Evolutionary conservation across 129 eudicot genomes (phyloP).

Genomic region (Mikania micrantha): DNA sequence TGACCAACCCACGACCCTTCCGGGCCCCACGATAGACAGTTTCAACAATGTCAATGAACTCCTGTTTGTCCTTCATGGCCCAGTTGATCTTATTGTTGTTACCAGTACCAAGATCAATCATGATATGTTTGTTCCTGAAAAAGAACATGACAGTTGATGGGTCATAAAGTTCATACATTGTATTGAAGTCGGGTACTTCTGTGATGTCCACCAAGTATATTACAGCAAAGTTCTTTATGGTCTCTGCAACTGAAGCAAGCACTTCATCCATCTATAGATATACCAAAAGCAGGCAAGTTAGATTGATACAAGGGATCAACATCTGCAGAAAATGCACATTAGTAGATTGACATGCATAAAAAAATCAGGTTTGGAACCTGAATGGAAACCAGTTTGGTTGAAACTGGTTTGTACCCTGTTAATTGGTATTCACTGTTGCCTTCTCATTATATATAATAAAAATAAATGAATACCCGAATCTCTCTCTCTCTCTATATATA

Average conservation of each 20-base stretch:
- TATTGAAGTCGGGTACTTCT: constrained; percentile 93
- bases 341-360: no score
- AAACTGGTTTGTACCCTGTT: no score
- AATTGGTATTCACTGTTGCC: no score
- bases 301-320: not conserved
- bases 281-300: not conserved
- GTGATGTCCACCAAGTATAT: constrained; percentile 80
- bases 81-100: constrained; percentile 95
- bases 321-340: not conserved
- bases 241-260: constrained; percentile 82
- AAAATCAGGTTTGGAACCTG: no score
- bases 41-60: constrained; percentile 91
- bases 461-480: no score
- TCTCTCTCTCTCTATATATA: no score
- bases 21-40: constrained; percentile 93
- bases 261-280: constrained; percentile 82
- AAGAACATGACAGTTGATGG: constrained; percentile 89
- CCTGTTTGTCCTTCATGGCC: constrained; percentile 95
- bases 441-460: no score
- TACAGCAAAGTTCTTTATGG: constrained; percentile 71
- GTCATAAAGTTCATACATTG: constrained; percentile 90
- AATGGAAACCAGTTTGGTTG: no score
- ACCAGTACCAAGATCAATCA: constrained; percentile 93
- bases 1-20: constrained; percentile 84
- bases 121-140: constrained; percentile 85